Conservation (phyloP, 192 early-diverging fungal genomes). For the Mortierella alpina region DNA sequence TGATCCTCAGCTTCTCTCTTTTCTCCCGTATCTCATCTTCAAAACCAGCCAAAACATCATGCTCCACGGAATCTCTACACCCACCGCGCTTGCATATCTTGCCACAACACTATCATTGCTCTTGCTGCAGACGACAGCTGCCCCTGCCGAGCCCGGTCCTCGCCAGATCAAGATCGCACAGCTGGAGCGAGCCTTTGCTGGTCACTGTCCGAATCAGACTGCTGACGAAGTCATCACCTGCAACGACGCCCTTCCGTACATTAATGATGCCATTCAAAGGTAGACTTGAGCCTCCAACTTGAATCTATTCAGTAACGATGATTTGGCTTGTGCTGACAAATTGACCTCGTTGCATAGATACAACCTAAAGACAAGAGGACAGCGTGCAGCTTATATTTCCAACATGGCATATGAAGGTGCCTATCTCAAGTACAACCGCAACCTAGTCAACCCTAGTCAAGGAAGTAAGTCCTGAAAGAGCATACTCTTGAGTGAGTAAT, state of each 20-base stretch:
- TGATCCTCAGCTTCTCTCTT: not conserved
- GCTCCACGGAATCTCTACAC: not conserved
- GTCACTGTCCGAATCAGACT: conserved; percentile 19
- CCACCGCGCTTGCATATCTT: not conserved
- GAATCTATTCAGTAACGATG: not conserved
- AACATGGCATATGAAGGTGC: conserved; percentile 43
- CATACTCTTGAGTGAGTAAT: not conserved
- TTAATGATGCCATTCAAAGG: conserved; percentile 42
- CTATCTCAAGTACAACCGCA: conserved; percentile 32
- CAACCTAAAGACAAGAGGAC: conserved; percentile 27
- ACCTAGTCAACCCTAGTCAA: conserved; percentile 19
- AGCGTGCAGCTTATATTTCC: conserved; percentile 42
- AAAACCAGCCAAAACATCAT: no score
- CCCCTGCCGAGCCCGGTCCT: not conserved
- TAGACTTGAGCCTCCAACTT: not conserved
- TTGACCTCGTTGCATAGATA: conserved; percentile 8
- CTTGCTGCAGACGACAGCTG: not conserved
- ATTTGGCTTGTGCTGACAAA: not conserved
- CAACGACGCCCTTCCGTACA: conserved; percentile 37
- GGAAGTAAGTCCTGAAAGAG: conserved; percentile 27
- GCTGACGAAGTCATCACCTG: conserved; percentile 26
- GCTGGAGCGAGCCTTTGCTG: conserved; percentile 20
- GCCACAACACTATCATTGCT: not conserved
- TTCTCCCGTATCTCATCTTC: not conserved
- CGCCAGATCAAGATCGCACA: conserved; percentile 6